These are phyloP conservation scores for Xanthoconium separans DNA, from an alignment of 1,284 basidiomycete species.

Conservation along the genomic window DNA sequence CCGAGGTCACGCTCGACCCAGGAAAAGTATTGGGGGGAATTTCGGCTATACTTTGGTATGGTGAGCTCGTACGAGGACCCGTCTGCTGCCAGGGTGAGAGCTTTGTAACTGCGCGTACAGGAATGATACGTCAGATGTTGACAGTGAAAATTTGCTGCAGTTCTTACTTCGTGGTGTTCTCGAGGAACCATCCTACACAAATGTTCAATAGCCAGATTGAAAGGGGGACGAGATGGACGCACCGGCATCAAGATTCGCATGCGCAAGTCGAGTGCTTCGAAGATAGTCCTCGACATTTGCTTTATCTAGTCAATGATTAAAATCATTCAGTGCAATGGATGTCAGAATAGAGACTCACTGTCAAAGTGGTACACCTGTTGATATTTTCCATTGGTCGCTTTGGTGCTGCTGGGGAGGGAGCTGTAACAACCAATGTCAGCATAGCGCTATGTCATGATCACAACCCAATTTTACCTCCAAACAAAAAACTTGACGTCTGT, in stretches of 20 bases:
- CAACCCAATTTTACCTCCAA: constrained; percentile 23
- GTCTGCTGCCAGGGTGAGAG: constrained; percentile 8
- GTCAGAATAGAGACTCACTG: constrained; percentile 12
- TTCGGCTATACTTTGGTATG: constrained; percentile 21
- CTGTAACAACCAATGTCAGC: constrained; percentile 8
- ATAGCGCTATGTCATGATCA: neutral
- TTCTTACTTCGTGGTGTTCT: constrained; percentile 32
- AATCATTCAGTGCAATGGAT: too few species aligned
- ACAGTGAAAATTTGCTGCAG: neutral
- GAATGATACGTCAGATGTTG: neutral
- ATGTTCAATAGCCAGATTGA: neutral
- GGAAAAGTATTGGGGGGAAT: constrained; percentile 20
- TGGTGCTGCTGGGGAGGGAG: constrained; percentile 27
- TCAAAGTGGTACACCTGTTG: constrained; percentile 19
- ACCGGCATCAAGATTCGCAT: constrained; percentile 28
- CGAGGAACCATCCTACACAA: constrained; percentile 28
- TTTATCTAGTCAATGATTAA: constrained; percentile 26
- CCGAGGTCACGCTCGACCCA: constrained; percentile 34
- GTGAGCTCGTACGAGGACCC: constrained; percentile 20
- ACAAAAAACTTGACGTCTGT: constrained; percentile 2
- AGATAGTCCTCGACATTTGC: constrained; percentile 32
- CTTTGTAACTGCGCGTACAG: neutral
- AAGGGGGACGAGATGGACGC: neutral
- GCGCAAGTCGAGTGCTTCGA: constrained; percentile 19
- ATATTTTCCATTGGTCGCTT: constrained; percentile 28